Evolutionary conservation across 2,329 filamentous ascomycete species (phyloP), one percentile per base, ranked within the genome.

Genomic region (Alternaria brassicae): DNA sequence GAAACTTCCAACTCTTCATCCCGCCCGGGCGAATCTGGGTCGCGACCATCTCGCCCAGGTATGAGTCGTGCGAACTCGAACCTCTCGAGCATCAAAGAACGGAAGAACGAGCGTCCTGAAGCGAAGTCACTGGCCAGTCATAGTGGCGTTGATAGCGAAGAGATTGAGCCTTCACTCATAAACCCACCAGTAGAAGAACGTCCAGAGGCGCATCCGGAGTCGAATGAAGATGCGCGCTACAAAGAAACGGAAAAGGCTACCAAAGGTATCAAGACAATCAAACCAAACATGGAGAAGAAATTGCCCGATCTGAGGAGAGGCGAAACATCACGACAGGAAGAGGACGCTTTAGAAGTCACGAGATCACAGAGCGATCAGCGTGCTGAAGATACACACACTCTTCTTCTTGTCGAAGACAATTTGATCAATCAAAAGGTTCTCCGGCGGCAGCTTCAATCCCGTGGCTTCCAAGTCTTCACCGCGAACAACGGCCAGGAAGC

Each of bases 341-440:
- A 54, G 2, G 53, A 49, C 17, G 67, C 72, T 2, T 49, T 65
- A 9, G 60, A 66, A 4, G 34, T 60, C 12, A 69, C 72, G 2
- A 55, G 60, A 36, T 56, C 58, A 10, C 72, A 75, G 47, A 71
- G 61, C 23, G 41, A 61, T 15, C 50, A 62, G n/a, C 58, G 51
- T 4, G 62, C 60, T 3, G 64, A 72, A 19, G 44, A 53, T 3
- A 67, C 66, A 9, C 60, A 63, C 9, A 76, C 71, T 2, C 56
- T 78, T 6, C 73, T 84, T 0, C 68, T 84, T 1, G 82, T 83
- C 0, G 82, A 84, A 60, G 82, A 83, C 59, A 84, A 84, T 44
- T 54, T 78, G 3, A 80, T 84, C 54, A 84, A 84, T 21, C 75
- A 83, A 0, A 81, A 81, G 19, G 82, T 84, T 25, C 64, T 84